Evolutionary conservation across 805 yeast genomes (phyloP), one percentile per base, ranked within the genome.

Genomic region (Ogataea zsoltii): DNA sequence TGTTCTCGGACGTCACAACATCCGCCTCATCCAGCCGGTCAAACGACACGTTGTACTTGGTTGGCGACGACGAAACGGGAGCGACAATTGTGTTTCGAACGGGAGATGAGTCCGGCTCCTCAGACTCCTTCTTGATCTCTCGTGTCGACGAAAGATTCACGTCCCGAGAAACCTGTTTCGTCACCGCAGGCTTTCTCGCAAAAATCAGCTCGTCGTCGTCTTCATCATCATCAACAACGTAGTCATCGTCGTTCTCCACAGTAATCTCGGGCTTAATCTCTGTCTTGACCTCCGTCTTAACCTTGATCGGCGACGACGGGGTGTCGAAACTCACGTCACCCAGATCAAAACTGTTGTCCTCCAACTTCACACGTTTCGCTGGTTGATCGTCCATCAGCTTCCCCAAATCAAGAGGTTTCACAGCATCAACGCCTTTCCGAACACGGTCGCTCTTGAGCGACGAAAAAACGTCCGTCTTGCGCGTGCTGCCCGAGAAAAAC

Each of bases 171-270:
- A 73, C 69, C 12, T 69, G 69, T 1, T 70, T 55, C 4, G 66
- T 75, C 0, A 71, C 71, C 53, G 78, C 67, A 36, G 79, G 82
- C 57, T 80, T 72, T 56, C 76, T 72, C 4, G 79, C 67, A 26
- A 80, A 71, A n/a, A 80, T 66, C 15, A 82, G 80, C 31, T 82
- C 88, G 13, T 82, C 87, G 2, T 77, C 77, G 31, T 71, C 76
- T 9, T 69, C 76, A 9, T 71, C 75, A 1, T 61, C 68, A 2
- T n/a, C n/a, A n/a, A n/a, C n/a, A n/a, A n/a, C n/a, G n/a, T n/a
- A n/a, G 29, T 38, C 7, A 61, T 67, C 11, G 39, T 51, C 10
- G 41, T 42, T 35, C 14, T 35, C 30, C 38, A 14, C 38, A 13
- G 21, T 29, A 13, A 28, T 28, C 11, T 28, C 7, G n/a, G n/a